These are phyloP conservation scores for Aquilaria yunnanensis DNA, from an alignment of 345 rosid genomes.

Conservation along the genomic window DNA sequence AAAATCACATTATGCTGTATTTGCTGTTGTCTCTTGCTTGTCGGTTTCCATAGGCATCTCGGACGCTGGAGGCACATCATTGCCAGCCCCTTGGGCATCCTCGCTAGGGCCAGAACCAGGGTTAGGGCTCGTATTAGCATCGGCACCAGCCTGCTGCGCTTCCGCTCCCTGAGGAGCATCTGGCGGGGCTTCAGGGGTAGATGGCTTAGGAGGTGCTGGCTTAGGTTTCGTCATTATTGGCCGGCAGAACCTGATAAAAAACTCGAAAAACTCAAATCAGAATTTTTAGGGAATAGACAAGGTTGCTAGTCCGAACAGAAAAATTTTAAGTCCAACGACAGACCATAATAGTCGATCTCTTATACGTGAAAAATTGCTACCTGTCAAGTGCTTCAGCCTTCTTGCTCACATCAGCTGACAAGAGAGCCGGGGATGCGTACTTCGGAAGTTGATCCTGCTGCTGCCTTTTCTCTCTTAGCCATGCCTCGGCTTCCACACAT, in stretches of 20 bases:
- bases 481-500: conserved; percentile 84
- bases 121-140: conserved; percentile 14
- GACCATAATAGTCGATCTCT: not conserved
- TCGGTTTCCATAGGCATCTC: conserved; percentile 81
- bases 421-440: conserved; percentile 53
- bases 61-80: conserved; percentile 36
- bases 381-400: conserved; percentile 82
- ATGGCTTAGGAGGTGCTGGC: conserved; percentile 49
- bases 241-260: conserved; percentile 55
- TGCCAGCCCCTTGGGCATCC: conserved; percentile 19
- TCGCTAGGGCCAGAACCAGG: conserved; percentile 11
- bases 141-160: conserved; percentile 27
- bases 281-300: not conserved
- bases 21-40: conserved; percentile 28
- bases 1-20: conserved; percentile 20
- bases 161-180: conserved; percentile 31
- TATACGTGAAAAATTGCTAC: conserved; percentile 24
- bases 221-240: conserved; percentile 90
- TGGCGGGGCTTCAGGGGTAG: conserved; percentile 52
- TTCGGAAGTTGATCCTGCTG: conserved; percentile 86
- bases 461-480: conserved; percentile 78
- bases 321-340: not conserved
- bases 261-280: not conserved
- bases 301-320: not conserved
- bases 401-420: conserved; percentile 70